Percentiles rank a stretch among this genome's conserved stretches.
Conservation (phyloP, 768 basidiomycete genomes). For the Suillus hirtellus region DNA sequence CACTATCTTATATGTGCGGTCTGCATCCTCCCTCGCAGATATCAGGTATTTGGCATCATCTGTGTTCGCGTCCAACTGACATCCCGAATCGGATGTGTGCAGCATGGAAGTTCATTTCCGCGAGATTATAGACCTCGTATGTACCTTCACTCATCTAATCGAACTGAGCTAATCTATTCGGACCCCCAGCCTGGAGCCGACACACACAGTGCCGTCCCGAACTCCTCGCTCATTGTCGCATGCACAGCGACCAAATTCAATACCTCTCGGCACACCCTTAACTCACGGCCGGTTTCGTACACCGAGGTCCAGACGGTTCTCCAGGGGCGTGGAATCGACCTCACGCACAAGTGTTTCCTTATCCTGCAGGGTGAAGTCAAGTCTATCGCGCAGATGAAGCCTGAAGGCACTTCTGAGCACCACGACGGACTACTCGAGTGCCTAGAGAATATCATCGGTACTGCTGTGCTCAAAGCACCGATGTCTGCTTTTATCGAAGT, state of each 20-base stretch:
- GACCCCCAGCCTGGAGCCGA: conserved; percentile 78
- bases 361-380: too few relatives aligned
- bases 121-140: conserved; percentile 89
- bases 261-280: conserved; percentile 88
- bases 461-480: conserved; percentile 84
- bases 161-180: too few relatives aligned
- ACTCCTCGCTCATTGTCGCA: conserved; percentile 82
- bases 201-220: conserved; percentile 78
- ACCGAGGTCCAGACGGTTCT: conserved; percentile 84
- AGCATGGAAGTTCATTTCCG: conserved; percentile 96
- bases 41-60: too few relatives aligned
- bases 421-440: conserved; percentile 98
- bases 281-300: conserved; percentile 71
- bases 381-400: too few relatives aligned
- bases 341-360: too few relatives aligned
- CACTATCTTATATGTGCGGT: too few relatives aligned
- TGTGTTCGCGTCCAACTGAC: conserved; percentile 29
- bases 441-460: conserved; percentile 97
- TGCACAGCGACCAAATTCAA: conserved; percentile 90
- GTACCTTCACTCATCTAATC: conserved; percentile 19
- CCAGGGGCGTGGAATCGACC: too few relatives aligned
- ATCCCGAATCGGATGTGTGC: conserved; percentile 81
- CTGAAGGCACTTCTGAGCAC: conserved; percentile 85
- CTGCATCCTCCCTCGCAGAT: too few relatives aligned
- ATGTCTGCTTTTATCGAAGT: conserved; percentile 81